These are phyloP conservation scores for Biscogniauxia sp. DNA, from an alignment of 2,329 filamentous ascomycete species.

Conservation along the genomic window DNA sequence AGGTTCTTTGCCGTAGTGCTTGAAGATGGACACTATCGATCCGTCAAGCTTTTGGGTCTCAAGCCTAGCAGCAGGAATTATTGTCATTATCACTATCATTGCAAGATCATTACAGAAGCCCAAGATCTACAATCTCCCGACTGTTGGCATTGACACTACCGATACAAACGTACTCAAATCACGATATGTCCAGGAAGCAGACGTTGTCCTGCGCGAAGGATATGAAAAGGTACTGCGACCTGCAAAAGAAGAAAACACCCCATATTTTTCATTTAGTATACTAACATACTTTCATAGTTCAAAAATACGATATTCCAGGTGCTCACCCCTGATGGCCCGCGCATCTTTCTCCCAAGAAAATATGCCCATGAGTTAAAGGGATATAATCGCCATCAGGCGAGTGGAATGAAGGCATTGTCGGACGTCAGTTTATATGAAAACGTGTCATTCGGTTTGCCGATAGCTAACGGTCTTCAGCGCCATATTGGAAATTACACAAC, in stretches of 20 bases:
- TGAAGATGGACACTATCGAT: slow-evolving; percentile 15
- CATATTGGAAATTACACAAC: slow-evolving; percentile 30
- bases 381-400: slow-evolving; percentile 26
- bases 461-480: slow-evolving; percentile 16
- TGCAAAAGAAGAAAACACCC: background rate
- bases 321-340: slow-evolving; percentile 26
- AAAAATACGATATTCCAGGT: slow-evolving; percentile 29
- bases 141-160: slow-evolving; percentile 16
- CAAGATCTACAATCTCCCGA: slow-evolving; percentile 20
- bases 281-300: slow-evolving; percentile 18
- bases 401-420: slow-evolving; percentile 29
- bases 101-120: slow-evolving; percentile 11
- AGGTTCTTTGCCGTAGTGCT: background rate
- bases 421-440: slow-evolving; percentile 21
- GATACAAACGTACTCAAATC: slow-evolving; percentile 22
- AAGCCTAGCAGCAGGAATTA: slow-evolving; percentile 9
- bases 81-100: slow-evolving; percentile 14
- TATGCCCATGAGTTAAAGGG: slow-evolving; percentile 27
- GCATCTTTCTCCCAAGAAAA: slow-evolving; percentile 28
- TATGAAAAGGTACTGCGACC: slow-evolving; percentile 22
- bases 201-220: slow-evolving; percentile 26
- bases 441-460: background rate
- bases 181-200: slow-evolving; percentile 29
- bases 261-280: background rate
- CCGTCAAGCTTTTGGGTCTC: slow-evolving; percentile 16